Base-by-base conservation (phyloP, 768 basidiomycete species). In the Hortiboletus flavorubellus region DNA sequence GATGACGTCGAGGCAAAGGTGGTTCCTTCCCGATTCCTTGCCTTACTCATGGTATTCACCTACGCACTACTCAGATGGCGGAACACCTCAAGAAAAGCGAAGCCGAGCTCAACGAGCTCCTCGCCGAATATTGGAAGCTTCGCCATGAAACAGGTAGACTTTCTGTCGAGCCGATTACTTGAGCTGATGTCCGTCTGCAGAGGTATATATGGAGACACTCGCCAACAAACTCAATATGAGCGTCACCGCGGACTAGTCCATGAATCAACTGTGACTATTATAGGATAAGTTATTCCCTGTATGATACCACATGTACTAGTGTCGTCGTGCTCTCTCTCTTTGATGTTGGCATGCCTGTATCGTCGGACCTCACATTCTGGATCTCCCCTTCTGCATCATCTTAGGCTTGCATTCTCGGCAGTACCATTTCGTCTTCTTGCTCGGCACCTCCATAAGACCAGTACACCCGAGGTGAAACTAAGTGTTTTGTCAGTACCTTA, bases 131-230 rank as follows among this genome's bases (percentile, higher is more conserved):
- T 68, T 91, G 87, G 85, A 84, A 79, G 53, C 74, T 93, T 49
- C 78, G 90, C 38, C 86, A 89, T 60, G 83, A 85, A 62, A 85
- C 89, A 64, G 87, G 91, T 89, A 64, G 35, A 66, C 21, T 44
- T 29, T 21, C 43, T 51, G 30, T 51, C 45, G 8, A 23, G 37
- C 38, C 15, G 3, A 10, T 21, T 34, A 23, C 31, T 33, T 49
- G 34, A 9, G 45, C 46, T 59, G 45, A 61, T 31, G 7, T 35
- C 53, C 51, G 41, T 52, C 44, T 31, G 21, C 59, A 91, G 91
- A 91, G 68, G 80, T 91, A 2, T 93, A 90, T 63, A 91, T 92
- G 90, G 90, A 91, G 69, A 91, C 86, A 0, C 74, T 92, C 29
- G 87, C 89, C 4, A 89, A 89, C 70, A 89, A 89, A 62, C 76